These are phyloP conservation scores for Sugiyamaella pinicola DNA, from an alignment of 1,139 yeast genomes.

Conservation along the genomic window DNA sequence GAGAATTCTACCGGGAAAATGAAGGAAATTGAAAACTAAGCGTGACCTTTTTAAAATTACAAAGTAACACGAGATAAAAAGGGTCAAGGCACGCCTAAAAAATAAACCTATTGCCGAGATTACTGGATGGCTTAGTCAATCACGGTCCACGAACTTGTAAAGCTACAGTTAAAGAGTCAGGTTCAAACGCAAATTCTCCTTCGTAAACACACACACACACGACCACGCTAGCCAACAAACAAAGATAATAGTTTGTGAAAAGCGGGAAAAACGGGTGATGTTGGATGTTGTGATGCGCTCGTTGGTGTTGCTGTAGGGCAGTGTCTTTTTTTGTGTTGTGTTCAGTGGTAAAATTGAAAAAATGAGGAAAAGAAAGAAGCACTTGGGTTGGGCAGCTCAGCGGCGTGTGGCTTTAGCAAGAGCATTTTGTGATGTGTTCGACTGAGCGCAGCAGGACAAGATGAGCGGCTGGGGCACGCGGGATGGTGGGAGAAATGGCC, in stretches of 20 bases:
- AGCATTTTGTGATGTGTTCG: conserved; percentile 12
- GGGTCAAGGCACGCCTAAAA: not conserved
- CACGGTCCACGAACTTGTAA: too few relatives aligned
- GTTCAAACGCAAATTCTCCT: too few relatives aligned
- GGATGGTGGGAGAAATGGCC: conserved; percentile 1
- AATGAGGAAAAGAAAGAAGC: conserved; percentile 12
- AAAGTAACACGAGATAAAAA: not conserved
- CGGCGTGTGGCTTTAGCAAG: conserved; percentile 16
- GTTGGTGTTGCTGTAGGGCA: not conserved
- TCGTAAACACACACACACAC: not conserved
- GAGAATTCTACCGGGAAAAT: too few relatives aligned
- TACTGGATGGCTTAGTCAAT: too few relatives aligned
- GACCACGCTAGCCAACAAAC: not conserved
- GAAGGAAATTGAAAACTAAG: not conserved
- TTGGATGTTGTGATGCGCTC: not conserved
- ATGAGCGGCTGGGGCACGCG: too few relatives aligned
- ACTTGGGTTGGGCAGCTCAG: conserved; percentile 12
- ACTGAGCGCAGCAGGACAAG: too few relatives aligned
- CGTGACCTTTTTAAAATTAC: not conserved
- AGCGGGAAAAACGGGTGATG: conserved; percentile 1
- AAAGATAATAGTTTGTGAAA: not conserved
- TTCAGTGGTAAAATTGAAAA: conserved; percentile 13
- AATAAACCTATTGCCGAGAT: not conserved
- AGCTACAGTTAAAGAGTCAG: too few relatives aligned
- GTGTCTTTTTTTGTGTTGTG: conserved; percentile 10